Conservation (phyloP, 768 basidiomycete species). For the Boletellus emodensis region DNA sequence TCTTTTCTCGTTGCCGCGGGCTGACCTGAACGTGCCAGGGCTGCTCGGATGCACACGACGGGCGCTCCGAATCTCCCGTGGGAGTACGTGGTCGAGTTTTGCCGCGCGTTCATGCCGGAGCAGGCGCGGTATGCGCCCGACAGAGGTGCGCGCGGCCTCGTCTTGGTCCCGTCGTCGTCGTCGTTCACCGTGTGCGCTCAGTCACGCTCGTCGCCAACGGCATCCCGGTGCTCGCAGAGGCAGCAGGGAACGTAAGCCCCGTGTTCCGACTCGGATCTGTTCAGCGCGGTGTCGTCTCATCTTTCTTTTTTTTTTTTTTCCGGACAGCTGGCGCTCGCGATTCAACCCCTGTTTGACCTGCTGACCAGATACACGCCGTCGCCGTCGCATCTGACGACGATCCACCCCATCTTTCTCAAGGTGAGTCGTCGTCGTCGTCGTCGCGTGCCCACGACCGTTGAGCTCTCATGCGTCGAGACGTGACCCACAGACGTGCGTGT, state of each 20-base stretch:
- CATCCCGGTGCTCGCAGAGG: slow-evolving; percentile 49
- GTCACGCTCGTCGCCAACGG: slow-evolving; percentile 66
- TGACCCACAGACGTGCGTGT: slow-evolving; percentile 50
- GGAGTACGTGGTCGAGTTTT: slow-evolving; percentile 52
- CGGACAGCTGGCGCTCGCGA: slow-evolving; percentile 40
- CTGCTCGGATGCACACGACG: slow-evolving; percentile 49
- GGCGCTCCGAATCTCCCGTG: slow-evolving; percentile 39
- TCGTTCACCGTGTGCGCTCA: slow-evolving; percentile 25
- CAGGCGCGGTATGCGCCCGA: slow-evolving; percentile 68
- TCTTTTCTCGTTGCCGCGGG: too few relatives aligned
- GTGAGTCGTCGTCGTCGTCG: slow-evolving; percentile 35
- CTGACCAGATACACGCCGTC: slow-evolving; percentile 59
- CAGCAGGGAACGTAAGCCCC: slow-evolving; percentile 47
- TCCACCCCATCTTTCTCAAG: slow-evolving; percentile 66
- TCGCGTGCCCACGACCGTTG: background rate
- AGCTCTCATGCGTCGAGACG: too few relatives aligned
- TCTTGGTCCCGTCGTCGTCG: background rate
- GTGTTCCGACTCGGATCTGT: background rate
- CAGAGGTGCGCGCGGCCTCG: slow-evolving; percentile 44
- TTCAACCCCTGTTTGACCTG: slow-evolving; percentile 58
- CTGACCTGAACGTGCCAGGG: too few relatives aligned
- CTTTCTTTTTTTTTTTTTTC: slow-evolving; percentile 11
- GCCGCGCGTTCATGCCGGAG: slow-evolving; percentile 54
- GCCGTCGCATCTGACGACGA: slow-evolving; percentile 56
- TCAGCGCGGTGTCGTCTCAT: too few relatives aligned